phyloP scores from a whole-genome alignment of 2,329 filamentous ascomycete genomes.

The Thelonectria olida region DNA sequence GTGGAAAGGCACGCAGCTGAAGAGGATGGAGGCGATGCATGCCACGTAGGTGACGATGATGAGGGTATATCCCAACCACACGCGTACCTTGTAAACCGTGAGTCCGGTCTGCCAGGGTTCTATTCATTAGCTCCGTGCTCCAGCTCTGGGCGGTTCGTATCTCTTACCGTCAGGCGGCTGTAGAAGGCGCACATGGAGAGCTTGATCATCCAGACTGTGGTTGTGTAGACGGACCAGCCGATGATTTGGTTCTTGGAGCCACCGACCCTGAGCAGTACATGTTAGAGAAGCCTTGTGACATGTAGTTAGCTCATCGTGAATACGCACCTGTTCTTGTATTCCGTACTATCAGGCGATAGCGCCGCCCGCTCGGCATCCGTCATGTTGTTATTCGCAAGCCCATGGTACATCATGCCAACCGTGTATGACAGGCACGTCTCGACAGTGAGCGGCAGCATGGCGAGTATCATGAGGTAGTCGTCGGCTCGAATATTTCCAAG shows the following conservation, averaged over 20 bases:
- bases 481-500: conserved; percentile 4
- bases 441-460: neutral
- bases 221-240: conserved; percentile 7
- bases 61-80: neutral
- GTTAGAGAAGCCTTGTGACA: too few species aligned
- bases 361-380: conserved; percentile 6
- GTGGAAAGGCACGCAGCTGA: conserved; percentile 3
- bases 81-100: neutral
- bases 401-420: neutral
- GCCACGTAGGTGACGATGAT: neutral
- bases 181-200: conserved; percentile 13
- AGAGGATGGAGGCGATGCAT: neutral
- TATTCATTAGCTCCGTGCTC: neutral
- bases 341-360: conserved; percentile 2
- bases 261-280: conserved; percentile 1
- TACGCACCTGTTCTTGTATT: conserved; percentile 7
- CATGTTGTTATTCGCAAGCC: conserved; percentile 15
- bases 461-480: conserved; percentile 13
- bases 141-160: neutral
- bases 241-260: conserved; percentile 8
- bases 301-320: too few species aligned
- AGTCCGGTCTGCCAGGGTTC: neutral
- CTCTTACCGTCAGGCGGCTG: conserved; percentile 2
- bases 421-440: conserved; percentile 6
- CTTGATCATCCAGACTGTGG: conserved; percentile 11